phyloP scores from a whole-genome alignment of 176 grass and related monocot genomes.

The Stipa capillata region DNA sequence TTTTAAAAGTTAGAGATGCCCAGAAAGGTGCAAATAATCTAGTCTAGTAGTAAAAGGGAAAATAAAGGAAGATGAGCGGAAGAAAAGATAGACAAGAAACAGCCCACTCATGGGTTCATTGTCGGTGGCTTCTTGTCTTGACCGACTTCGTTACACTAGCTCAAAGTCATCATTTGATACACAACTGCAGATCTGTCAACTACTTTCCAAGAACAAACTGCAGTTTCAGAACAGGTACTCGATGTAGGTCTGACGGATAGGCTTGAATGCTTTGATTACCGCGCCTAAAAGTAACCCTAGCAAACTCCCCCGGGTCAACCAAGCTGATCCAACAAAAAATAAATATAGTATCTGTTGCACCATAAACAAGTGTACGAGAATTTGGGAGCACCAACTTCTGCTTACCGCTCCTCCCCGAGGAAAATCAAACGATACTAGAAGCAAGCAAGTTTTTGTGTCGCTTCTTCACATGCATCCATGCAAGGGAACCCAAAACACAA shows the following conservation, averaged over 20 bases:
- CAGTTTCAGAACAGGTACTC: neutral
- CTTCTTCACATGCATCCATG: neutral
- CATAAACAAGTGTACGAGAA: constrained; percentile 7
- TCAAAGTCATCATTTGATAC: neutral
- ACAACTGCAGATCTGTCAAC: neutral
- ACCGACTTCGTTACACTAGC: neutral
- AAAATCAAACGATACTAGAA: neutral
- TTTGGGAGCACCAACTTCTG: neutral
- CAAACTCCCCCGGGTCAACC: neutral
- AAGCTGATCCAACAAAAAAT: neutral
- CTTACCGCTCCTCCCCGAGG: neutral
- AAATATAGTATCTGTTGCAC: no score
- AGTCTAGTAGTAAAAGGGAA: no score
- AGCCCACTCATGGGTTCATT: neutral
- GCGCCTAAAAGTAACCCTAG: no score
- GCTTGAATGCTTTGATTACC: neutral
- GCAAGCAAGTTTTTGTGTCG: neutral
- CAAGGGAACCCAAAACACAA: neutral
- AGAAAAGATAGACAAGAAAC: neutral
- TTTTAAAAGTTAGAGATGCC: no score
- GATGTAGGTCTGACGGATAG: neutral
- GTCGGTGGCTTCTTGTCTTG: neutral
- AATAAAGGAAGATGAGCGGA: neutral
- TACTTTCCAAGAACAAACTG: neutral
- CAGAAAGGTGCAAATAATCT: no score